Base-by-base conservation (phyloP, 352 stramenopile species). In the Phytophthora pisi region DNA sequence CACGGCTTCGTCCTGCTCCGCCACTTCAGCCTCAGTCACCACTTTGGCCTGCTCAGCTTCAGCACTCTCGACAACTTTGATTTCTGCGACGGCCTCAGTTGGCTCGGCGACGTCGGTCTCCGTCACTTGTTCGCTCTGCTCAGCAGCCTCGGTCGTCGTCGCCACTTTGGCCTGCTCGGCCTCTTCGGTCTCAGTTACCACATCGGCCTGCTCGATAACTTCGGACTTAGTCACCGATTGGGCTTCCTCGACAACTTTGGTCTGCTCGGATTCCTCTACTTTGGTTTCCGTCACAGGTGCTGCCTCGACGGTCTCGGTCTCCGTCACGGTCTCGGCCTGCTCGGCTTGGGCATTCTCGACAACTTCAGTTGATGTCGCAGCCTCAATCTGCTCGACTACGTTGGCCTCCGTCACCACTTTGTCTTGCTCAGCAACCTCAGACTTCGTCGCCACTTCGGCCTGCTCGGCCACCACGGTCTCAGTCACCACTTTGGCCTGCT, bases 181-280 rank as follows among this genome's bases (percentile, higher is more conserved):
- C 11, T n/a, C 36, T 5, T 42, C 36, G 36, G 36, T 16, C 36
- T n/a, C 11, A 2, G 36, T 40, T 5, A 53, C 40, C 16, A 11
- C 16, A 2, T 46, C 6, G 16, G 5, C 16, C 16, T 20, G 40
- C 40, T 46, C 40, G 8, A 15, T 16, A 5, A 4, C 40, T 16
- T 46, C 6, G 40, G 40, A 4, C 40, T 23, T 15, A 15, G 8
- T 23, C 16, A 47, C 16, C 13, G n/a, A 9, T 4, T 47, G 15
- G 16, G 7, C 7, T 47, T 24, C 13, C 40, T 47, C 18, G 40
- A 47, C 56, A 34, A 57, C 53, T 45, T 57, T 26, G 6, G 23
- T 49, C 24, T 30, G 18, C 36, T 61, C 43, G 46, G 31, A 31
- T 18, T 64, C 43, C 18, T 67, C 16, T 30, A 30, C 26, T 30